Conservation (phyloP, 2,329 filamentous ascomycete species). For the Phaeomoniella chlamydospora region DNA sequence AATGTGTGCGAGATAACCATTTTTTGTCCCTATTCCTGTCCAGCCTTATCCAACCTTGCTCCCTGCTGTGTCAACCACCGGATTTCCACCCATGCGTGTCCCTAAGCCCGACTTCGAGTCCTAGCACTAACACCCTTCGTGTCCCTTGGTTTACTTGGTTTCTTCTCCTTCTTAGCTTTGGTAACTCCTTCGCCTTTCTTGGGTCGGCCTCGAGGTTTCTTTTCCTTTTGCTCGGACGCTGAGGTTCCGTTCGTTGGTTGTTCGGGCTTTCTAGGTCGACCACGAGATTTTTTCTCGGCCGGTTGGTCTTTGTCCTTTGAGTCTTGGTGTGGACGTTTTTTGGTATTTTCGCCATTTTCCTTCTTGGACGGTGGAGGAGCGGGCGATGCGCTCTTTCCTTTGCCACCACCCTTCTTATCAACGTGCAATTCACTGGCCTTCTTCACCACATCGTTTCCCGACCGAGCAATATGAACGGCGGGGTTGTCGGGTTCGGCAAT, state of each 20-base stretch:
- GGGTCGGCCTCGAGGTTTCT: slow-evolving; percentile 11
- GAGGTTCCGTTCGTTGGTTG: slow-evolving; percentile 1
- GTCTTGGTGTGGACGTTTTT: slow-evolving; percentile 6
- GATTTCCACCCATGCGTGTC: no score
- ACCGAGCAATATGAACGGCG: slow-evolving; percentile 42
- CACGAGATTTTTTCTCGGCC: slow-evolving; percentile 8
- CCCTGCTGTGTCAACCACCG: no score
- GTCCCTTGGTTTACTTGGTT: slow-evolving; percentile 6
- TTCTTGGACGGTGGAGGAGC: slow-evolving; percentile 12
- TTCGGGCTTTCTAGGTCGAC: slow-evolving; percentile 7
- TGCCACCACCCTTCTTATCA: slow-evolving; percentile 26
- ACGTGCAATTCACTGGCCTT: slow-evolving; percentile 44
- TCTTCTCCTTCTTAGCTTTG: slow-evolving; percentile 27
- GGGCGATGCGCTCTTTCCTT: slow-evolving; percentile 10
- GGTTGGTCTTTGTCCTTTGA: slow-evolving; percentile 10
- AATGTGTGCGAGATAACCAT: no score
- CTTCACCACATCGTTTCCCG: slow-evolving; percentile 53
- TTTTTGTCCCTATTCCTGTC: no score
- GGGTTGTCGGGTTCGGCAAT: slow-evolving; percentile 46
- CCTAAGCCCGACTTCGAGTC: no score
- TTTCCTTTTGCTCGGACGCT: slow-evolving; percentile 9
- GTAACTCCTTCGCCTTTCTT: slow-evolving; percentile 25
- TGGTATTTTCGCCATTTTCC: slow-evolving; percentile 6
- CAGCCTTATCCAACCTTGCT: no score
- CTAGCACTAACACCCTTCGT: slow-evolving; percentile 8